Evolutionary conservation across 306 rosid species (phyloP).

Genomic region (Prosopis cineraria): DNA sequence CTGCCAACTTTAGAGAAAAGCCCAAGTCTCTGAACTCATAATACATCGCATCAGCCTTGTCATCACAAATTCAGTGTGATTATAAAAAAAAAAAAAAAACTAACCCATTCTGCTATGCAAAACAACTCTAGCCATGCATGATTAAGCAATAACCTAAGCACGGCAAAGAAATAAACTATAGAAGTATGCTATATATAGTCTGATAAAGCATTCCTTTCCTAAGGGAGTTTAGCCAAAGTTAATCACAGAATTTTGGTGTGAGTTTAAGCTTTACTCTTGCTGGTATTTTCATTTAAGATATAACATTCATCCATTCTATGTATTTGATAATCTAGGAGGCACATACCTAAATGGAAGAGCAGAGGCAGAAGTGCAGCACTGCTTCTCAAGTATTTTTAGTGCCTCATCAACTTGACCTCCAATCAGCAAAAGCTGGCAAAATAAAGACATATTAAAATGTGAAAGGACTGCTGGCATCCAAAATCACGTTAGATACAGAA

Average conservation of each 20-base stretch:
- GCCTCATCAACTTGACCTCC: conserved; percentile 74
- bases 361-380: conserved; percentile 48
- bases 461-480: conserved; percentile 12
- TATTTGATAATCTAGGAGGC: conserved; percentile 18
- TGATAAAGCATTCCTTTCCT: not conserved
- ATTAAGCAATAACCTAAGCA: conserved; percentile 1
- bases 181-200: not conserved
- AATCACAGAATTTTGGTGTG: not conserved
- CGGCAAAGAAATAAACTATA: not conserved
- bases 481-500: conserved; percentile 13
- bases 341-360: conserved; percentile 62
- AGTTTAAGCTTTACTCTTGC: not conserved
- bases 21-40: not conserved
- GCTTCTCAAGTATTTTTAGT: conserved; percentile 50
- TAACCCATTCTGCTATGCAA: not conserved
- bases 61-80: not conserved
- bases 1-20: not conserved
- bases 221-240: not conserved
- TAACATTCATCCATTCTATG: not conserved
- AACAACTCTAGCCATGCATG: not conserved
- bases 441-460: conserved; percentile 25
- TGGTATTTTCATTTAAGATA: not conserved
- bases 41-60: not conserved
- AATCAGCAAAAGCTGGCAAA: conserved; percentile 64
- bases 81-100: not conserved